These are phyloP conservation scores for Coniochaeta prunicola DNA, from an alignment of 2,329 filamentous ascomycete genomes.

Conservation along the genomic window DNA sequence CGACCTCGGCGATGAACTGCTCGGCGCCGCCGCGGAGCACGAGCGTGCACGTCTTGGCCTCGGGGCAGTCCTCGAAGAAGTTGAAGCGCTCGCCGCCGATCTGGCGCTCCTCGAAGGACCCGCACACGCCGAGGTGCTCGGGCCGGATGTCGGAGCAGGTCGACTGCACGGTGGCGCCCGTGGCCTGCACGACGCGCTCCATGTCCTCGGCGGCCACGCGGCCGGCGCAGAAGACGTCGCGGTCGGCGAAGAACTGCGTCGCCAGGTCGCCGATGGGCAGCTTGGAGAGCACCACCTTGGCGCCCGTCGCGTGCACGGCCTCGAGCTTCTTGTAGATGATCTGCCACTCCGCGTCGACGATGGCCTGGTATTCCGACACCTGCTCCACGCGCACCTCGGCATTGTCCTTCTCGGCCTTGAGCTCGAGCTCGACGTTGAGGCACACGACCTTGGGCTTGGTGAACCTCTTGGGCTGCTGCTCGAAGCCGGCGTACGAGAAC, in stretches of 20 bases:
- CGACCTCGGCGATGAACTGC: conserved; percentile 98
- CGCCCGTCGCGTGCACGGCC: conserved; percentile 84
- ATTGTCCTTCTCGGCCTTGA: conserved; percentile 99
- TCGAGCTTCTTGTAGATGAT: conserved; percentile 99
- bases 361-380: conserved; percentile 98
- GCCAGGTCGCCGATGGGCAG: conserved; percentile 95
- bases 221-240: conserved; percentile 96
- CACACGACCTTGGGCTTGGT: conserved; percentile 93
- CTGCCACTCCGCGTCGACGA: conserved; percentile 98
- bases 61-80: conserved; percentile 93
- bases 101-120: conserved; percentile 87
- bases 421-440: conserved; percentile 93
- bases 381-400: conserved; percentile 97
- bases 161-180: conserved; percentile 84
- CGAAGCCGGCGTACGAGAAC: conserved; percentile 97
- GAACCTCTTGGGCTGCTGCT: conserved; percentile 97
- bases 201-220: conserved; percentile 88
- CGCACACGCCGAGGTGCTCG: conserved; percentile 86
- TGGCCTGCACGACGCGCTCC: conserved; percentile 92
- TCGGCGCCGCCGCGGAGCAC: conserved; percentile 93
- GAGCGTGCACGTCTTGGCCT: conserved; percentile 93
- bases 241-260: conserved; percentile 96
- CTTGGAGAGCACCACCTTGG: conserved; percentile 96
- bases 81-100: conserved; percentile 98
- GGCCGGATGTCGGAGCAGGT: conserved; percentile 92